Conservation (phyloP, 2,329 filamentous ascomycete species). For the Periconia macrospinosa region DNA sequence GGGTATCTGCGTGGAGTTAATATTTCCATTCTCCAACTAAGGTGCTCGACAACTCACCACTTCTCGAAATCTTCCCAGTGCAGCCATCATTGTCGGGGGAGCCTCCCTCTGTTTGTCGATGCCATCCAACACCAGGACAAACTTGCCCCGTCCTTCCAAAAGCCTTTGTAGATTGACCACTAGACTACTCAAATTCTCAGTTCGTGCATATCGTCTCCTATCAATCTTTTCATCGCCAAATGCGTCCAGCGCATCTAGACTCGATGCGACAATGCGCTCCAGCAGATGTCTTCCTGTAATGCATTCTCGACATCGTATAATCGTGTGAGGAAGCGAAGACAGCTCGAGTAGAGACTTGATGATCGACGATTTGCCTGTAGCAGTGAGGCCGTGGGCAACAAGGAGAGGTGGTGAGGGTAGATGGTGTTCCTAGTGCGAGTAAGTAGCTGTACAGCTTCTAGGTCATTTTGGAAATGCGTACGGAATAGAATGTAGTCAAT, state of each 20-base stretch:
- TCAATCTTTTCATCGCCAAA: constrained; percentile 45
- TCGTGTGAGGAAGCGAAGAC: constrained; percentile 57
- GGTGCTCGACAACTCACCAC: constrained; percentile 57
- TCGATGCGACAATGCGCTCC: constrained; percentile 66
- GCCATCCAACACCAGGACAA: constrained; percentile 84
- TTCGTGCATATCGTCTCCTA: constrained; percentile 60
- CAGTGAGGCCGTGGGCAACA: constrained; percentile 80
- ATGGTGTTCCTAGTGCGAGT: constrained; percentile 52
- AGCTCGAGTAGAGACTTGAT: constrained; percentile 62
- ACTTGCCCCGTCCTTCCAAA: constrained; percentile 60
- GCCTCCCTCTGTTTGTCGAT: constrained; percentile 84
- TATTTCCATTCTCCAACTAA: not conserved
- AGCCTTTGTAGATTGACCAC: constrained; percentile 70
- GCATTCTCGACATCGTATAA: constrained; percentile 73
- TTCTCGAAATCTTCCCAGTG: constrained; percentile 79
- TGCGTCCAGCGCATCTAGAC: constrained; percentile 41
- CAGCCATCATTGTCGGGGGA: constrained; percentile 75
- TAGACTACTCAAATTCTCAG: constrained; percentile 79
- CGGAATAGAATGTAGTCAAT: constrained; percentile 49
- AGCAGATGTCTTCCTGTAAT: constrained; percentile 77
- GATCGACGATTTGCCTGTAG: constrained; percentile 82
- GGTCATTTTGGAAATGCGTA: constrained; percentile 21
- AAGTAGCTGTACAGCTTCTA: constrained; percentile 9
- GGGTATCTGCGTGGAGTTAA: constrained; percentile 63
- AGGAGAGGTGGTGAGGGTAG: constrained; percentile 74